Percentiles rank a stretch among this genome's conserved stretches.
Conservation (phyloP, 495 filamentous ascomycete species). For the Halenospora varia region DNA sequence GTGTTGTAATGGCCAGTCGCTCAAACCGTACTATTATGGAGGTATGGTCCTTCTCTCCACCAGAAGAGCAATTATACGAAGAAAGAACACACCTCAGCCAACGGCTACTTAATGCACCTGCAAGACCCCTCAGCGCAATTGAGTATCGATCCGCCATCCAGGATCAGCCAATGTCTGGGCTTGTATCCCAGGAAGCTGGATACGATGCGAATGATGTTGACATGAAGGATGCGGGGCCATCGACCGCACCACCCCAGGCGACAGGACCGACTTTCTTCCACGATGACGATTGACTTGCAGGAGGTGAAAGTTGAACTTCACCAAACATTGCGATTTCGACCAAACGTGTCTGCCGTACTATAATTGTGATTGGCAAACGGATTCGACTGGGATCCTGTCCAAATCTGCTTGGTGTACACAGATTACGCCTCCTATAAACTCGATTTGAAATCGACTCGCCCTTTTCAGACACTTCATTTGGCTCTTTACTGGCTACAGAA, state of each 20-base stretch:
- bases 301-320: neutral
- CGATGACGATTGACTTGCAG: conserved; percentile 28
- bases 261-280: conserved; percentile 39
- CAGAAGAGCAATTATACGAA: conserved; percentile 56
- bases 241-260: conserved; percentile 19
- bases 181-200: conserved; percentile 5
- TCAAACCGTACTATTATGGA: conserved; percentile 90
- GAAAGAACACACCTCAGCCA: conserved; percentile 25
- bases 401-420: neutral
- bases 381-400: neutral
- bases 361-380: neutral
- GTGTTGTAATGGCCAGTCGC: conserved; percentile 88
- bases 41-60: conserved; percentile 89
- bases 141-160: conserved; percentile 15
- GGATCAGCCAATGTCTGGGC: conserved; percentile 22
- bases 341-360: neutral
- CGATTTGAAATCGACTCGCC: neutral
- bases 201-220: conserved; percentile 17
- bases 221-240: conserved; percentile 21
- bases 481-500: neutral
- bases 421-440: neutral
- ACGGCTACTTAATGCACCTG: conserved; percentile 12
- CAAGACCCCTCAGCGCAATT: conserved; percentile 20
- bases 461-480: neutral
- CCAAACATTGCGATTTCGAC: neutral